phyloP scores from a whole-genome alignment of 164 flowering plant species.

The Annona squamosa region DNA sequence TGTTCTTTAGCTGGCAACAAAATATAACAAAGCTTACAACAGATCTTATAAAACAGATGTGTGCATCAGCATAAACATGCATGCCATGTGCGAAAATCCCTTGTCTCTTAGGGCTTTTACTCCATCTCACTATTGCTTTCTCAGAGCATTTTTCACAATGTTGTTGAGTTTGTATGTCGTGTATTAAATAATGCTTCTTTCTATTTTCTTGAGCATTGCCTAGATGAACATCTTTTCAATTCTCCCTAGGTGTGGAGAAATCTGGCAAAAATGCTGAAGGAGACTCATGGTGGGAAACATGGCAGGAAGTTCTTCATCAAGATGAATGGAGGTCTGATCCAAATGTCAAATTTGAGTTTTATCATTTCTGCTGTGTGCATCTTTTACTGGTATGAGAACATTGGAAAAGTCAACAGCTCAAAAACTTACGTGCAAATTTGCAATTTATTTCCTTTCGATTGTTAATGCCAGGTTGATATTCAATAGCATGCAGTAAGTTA shows the following conservation, averaged over 20 bases:
- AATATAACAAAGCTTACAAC: not conserved
- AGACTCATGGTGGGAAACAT: conserved; percentile 99
- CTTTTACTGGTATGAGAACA: not conserved
- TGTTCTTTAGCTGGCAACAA: not conserved
- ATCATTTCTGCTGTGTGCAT: not conserved
- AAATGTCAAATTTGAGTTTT: conserved; percentile 2
- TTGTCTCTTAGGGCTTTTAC: not conserved
- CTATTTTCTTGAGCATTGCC: not conserved
- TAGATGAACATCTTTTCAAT: not conserved
- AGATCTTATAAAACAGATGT: not conserved
- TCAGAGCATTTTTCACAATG: not conserved
- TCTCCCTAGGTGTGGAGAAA: conserved; percentile 76
- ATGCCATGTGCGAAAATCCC: not conserved
- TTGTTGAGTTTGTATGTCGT: not conserved
- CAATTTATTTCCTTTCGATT: not conserved
- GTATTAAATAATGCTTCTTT: conserved; percentile 1
- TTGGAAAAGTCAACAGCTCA: not conserved
- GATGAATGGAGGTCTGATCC: conserved; percentile 85
- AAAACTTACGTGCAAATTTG: not conserved
- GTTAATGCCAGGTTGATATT: not conserved
- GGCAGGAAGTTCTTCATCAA: conserved; percentile 94
- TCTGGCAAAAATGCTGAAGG: conserved; percentile 95
- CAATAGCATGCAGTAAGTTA: not conserved
- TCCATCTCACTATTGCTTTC: not conserved
- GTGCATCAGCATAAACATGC: not conserved